Evolutionary conservation across 441 rosid species (phyloP), one percentile per base, ranked within the genome.

Genomic region (Aleurites moluccanus): DNA sequence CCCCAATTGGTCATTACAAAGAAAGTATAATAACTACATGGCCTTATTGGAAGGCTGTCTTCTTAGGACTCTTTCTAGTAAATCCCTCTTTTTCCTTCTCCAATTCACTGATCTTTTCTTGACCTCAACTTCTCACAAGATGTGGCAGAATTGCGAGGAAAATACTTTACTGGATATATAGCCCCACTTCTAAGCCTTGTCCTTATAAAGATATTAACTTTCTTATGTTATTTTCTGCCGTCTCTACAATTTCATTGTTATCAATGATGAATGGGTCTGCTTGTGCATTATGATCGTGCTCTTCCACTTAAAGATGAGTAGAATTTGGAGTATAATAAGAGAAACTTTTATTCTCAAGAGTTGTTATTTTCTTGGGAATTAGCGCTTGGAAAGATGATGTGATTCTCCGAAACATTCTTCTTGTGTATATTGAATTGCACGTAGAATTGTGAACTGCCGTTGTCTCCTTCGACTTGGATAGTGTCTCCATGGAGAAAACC

Each of bases 151-250:
- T n/a, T 45, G 49, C 60, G 6, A 64, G 75, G 45, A 35, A n/a
- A 77, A 38, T 64, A 77, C 11, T 57, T 77, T 15, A 72, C 72
- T 18, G 70, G 67, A 66, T 76, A 65, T 30, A 66, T 35, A 35
- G 9, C 52, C 62, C 75, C 80, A 47, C 66, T 65, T 52, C 42
- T 72, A 2, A 77, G 75, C 80, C 75, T 65, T 18, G 80, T 71
- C 63, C n/a, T n/a, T n/a, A n/a, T n/a, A n/a, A 45, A 20, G 18
- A 65, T 66, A 11, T n/a, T 20, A 64, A 64, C 18, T 64, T 64
- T 20, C 14, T 55, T 30, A 52, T 57, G 23, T 65, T 55, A 33
- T 50, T 49, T 40, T 56, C 42, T 6, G 3, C 60, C 1, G 49
- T 70, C 18, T 38, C 64, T 27, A 61, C 67, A 42, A 10, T 33